Base-by-base conservation (phyloP, 768 basidiomycete species). In the Russula brevipes region DNA sequence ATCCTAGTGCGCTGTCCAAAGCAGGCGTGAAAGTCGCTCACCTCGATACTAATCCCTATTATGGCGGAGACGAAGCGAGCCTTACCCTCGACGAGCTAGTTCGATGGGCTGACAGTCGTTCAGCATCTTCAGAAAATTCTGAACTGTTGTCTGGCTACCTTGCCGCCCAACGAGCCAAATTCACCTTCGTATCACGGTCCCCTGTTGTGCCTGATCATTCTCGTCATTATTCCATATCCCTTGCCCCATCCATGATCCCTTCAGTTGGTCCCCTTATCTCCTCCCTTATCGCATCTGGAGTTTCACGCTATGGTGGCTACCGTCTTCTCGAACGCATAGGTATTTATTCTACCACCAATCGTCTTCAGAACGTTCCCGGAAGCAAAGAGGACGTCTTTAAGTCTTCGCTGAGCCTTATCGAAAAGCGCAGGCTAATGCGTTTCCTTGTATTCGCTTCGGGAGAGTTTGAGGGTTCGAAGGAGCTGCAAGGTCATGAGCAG, bases 311-410 rank as follows among this genome's bases (percentile, higher is more conserved):
- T 70, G 91, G 93, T n/a, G 87, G 86, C 2, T 98, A 94, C 72
- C 85, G 89, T 51, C 79, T 97, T 4, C 77, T 98, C 19, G 91
- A 88, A 64, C 82, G 81, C 30, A 79, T 89, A 17, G 83, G 79
- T 44, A 76, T 92, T 49, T 86, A 85, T 69, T 76, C 83, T 54
- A 63, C 75, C 12, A 74, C 77, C 24, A 76, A 80, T 2, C 61
- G 59, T 3, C 67, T 71, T 24, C 82, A 82, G 68, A 80, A 74
- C 54, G 95, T 98, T 0, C 96, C 96, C 1, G 86, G 87, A 38
- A 91, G 85, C 76, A 98, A 97, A 73, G 94, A 94, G 73, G 89
- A 91, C 62, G 82, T 98, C 3, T 98, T 98, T 82, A 94, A 89
- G 77, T 87, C 84, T 75, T 85, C 85, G 9, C 82, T 98, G 8